These are phyloP conservation scores for Zoysia japonica DNA, from an alignment of 176 grass and related monocot species.

Conservation along the genomic window DNA sequence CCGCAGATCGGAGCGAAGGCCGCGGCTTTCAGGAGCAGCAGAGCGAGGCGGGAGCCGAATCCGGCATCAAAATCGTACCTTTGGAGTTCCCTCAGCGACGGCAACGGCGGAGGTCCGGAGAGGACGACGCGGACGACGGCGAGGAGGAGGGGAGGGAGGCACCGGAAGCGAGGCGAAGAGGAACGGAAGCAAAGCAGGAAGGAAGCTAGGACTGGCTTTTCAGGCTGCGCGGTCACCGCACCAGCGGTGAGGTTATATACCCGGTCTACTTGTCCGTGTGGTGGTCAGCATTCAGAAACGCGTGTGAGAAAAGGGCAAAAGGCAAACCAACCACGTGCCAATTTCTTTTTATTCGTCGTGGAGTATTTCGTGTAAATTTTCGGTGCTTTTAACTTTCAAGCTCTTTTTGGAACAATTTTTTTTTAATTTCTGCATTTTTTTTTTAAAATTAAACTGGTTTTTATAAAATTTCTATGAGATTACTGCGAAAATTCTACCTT, in stretches of 20 bases:
- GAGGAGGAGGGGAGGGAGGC: not conserved
- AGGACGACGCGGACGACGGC: not conserved
- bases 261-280: slow-evolving; percentile 22
- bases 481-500: no score
- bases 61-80: slow-evolving; percentile 36
- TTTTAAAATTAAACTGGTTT: no score
- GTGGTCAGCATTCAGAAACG: slow-evolving; percentile 24
- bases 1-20: slow-evolving; percentile 26
- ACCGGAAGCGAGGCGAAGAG: slow-evolving; percentile 9
- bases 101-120: not conserved
- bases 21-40: not conserved
- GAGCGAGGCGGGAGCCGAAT: slow-evolving; percentile 7
- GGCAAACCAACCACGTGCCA: slow-evolving; percentile 14
- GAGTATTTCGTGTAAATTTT: no score
- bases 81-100: slow-evolving; percentile 22
- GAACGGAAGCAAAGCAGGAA: not conserved
- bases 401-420: no score
- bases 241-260: slow-evolving; percentile 44
- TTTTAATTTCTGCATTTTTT: no score
- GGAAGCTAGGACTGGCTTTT: slow-evolving; percentile 9
- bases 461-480: no score
- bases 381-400: no score
- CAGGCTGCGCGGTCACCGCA: slow-evolving; percentile 21
- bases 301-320: slow-evolving; percentile 11
- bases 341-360: not conserved